A percentile compares a stretch with the other conserved stretches of the same genome.
These are phyloP conservation scores for Aspergillus haitiensis DNA, from an alignment of 495 filamentous ascomycete species.

Conservation along the genomic window DNA sequence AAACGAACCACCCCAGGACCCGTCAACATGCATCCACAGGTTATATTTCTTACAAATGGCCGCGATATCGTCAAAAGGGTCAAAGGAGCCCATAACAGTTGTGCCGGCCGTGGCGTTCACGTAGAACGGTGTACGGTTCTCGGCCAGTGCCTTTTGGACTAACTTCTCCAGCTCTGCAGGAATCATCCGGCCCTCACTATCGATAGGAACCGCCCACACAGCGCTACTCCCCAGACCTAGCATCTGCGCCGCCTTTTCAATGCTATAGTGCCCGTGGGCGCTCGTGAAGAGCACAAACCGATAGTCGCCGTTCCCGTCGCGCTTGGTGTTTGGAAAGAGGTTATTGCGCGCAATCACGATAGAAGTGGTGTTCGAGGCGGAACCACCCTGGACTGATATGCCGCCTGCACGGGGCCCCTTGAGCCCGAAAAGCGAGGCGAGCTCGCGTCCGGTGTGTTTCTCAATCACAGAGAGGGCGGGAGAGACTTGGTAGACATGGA, in stretches of 20 bases:
- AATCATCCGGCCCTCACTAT: conserved; percentile 69
- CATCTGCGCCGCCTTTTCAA: conserved; percentile 90
- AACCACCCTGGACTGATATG: conserved; percentile 83
- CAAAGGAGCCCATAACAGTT: conserved; percentile 88
- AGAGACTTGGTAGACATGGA: conserved; percentile 88
- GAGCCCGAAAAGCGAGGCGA: conserved; percentile 77
- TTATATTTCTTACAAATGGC: conserved; percentile 67
- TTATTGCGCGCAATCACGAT: conserved; percentile 88
- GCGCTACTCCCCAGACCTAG: conserved; percentile 74
- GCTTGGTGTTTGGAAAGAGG: conserved; percentile 74
- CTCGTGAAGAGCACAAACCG: conserved; percentile 85
- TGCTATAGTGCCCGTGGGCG: conserved; percentile 85
- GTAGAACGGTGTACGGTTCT: conserved; percentile 82
- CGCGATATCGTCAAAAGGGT: conserved; percentile 72
- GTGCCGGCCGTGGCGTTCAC: conserved; percentile 95
- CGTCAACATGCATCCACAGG: conserved; percentile 91
- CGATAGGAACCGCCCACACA: conserved; percentile 74
- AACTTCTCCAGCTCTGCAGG: conserved; percentile 60
- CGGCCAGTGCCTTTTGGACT: conserved; percentile 55
- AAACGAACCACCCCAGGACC: conserved; percentile 83
- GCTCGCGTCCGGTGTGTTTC: conserved; percentile 66
- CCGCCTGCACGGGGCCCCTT: conserved; percentile 73
- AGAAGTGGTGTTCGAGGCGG: conserved; percentile 80
- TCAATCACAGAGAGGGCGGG: conserved; percentile 85
- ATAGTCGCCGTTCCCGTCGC: conserved; percentile 61